Conservation (phyloP, 75 land plant species). For the Cryptomeria japonica region DNA sequence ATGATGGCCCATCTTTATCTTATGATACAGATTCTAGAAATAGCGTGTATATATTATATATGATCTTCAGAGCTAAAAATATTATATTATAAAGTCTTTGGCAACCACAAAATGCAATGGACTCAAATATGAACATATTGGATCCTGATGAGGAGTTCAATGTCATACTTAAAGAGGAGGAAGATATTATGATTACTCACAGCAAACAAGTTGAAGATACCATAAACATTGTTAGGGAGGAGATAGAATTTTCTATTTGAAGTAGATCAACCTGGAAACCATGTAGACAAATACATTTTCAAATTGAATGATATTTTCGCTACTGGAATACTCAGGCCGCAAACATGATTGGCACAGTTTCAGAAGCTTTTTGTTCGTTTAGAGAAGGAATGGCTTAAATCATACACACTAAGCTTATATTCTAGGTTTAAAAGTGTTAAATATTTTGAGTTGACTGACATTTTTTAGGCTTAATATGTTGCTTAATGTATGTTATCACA, state of each 20-base stretch:
- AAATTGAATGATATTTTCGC: constrained; percentile 77
- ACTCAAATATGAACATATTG: constrained; percentile 7
- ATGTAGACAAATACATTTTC: constrained; percentile 76
- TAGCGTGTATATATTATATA: too few relatives aligned
- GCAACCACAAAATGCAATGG: background rate
- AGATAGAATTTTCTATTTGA: constrained; percentile 89
- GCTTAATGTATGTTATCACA: too few relatives aligned
- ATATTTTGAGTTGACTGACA: too few relatives aligned
- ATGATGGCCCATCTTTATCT: too few relatives aligned
- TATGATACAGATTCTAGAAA: too few relatives aligned
- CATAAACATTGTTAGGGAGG: constrained; percentile 92
- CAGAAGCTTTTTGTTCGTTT: constrained; percentile 50
- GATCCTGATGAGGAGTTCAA: constrained; percentile 10
- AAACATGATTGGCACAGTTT: constrained; percentile 71
- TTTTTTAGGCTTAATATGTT: too few relatives aligned
- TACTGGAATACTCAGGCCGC: constrained; percentile 75
- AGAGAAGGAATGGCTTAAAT: too few relatives aligned
- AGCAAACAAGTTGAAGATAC: constrained; percentile 91
- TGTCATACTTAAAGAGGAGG: constrained; percentile 61
- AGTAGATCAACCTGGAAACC: constrained; percentile 94
- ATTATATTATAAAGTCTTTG: too few relatives aligned
- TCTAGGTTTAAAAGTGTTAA: too few relatives aligned
- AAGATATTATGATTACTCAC: constrained; percentile 88
- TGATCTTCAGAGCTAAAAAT: too few relatives aligned
- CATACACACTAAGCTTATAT: too few relatives aligned